These are phyloP conservation scores for Coccomyxa subellipsoidea DNA, from an alignment of 163 green algal species.

Conservation along the genomic window DNA sequence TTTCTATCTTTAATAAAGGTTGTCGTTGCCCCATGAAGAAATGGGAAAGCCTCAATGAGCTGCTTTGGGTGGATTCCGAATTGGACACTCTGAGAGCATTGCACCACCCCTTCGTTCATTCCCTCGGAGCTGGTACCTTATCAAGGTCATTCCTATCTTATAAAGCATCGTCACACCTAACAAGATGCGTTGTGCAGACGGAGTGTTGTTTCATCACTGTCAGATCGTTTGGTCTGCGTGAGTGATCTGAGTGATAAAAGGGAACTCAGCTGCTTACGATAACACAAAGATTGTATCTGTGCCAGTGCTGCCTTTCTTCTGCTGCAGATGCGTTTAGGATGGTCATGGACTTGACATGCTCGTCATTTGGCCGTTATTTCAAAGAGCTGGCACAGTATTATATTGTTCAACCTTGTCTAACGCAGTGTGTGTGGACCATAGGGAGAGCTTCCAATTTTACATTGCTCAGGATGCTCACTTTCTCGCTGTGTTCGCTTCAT, in stretches of 20 bases:
- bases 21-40: background rate
- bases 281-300: no score
- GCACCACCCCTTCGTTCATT: slow-evolving; percentile 61
- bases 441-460: slow-evolving; percentile 67
- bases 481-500: slow-evolving; percentile 58
- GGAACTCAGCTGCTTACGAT: no score
- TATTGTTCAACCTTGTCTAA: no score
- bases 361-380: no score
- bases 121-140: slow-evolving; percentile 45
- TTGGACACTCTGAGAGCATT: slow-evolving; percentile 31
- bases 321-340: no score
- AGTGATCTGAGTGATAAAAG: background rate
- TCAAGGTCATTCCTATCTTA: slow-evolving; percentile 22
- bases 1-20: no score
- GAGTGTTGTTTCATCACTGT: background rate
- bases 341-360: no score
- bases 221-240: background rate
- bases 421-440: no score
- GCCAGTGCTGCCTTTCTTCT: no score
- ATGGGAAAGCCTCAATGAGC: background rate
- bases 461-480: slow-evolving; percentile 69
- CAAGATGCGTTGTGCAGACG: background rate
- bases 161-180: background rate
- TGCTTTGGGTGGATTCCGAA: slow-evolving; percentile 50
- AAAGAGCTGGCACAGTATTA: no score